Percentiles rank a stretch among this genome's conserved stretches.
phyloP scores from a whole-genome alignment of 208 protist species.

The Acanthamoeba castellanii region DNA sequence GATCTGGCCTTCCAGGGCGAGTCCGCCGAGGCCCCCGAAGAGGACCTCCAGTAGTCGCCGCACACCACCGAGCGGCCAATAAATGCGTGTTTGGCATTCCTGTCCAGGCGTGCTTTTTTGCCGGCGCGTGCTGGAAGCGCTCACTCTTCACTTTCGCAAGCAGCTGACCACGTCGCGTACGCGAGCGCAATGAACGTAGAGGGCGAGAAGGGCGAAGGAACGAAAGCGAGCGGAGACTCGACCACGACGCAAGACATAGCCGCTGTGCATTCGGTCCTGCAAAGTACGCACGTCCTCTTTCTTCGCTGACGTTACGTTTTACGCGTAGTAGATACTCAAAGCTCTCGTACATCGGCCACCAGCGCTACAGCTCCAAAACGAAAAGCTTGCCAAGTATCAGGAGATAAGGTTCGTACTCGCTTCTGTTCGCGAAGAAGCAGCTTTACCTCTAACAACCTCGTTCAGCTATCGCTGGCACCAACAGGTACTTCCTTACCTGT shows the following conservation, averaged over 20 bases:
- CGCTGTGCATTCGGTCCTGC: no score
- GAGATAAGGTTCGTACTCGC: background rate
- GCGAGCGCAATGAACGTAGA: no score
- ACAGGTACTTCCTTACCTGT: background rate
- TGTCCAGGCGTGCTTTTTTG: background rate
- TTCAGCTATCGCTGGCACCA: slow-evolving; percentile 35
- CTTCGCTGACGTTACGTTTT: no score
- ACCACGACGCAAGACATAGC: no score
- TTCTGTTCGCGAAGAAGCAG: no score
- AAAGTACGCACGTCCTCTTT: no score
- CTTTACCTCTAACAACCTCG: background rate
- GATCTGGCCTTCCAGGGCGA: background rate
- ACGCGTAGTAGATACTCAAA: no score
- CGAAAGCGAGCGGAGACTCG: no score
- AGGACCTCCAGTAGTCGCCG: background rate
- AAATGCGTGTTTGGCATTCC: background rate
- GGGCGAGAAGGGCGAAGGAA: no score
- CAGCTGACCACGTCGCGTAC: no score
- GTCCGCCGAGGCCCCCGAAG: background rate
- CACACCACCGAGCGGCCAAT: background rate
- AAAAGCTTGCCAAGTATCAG: slow-evolving; percentile 52
- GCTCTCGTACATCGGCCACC: background rate
- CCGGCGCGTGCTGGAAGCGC: no score
- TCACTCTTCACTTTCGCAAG: no score
- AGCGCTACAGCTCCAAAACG: slow-evolving; percentile 14